A percentile compares a stretch with the other conserved stretches of the same genome.
These are phyloP conservation scores for Polyporus tsugae DNA, from an alignment of 1,284 basidiomycete species.

Conservation along the genomic window DNA sequence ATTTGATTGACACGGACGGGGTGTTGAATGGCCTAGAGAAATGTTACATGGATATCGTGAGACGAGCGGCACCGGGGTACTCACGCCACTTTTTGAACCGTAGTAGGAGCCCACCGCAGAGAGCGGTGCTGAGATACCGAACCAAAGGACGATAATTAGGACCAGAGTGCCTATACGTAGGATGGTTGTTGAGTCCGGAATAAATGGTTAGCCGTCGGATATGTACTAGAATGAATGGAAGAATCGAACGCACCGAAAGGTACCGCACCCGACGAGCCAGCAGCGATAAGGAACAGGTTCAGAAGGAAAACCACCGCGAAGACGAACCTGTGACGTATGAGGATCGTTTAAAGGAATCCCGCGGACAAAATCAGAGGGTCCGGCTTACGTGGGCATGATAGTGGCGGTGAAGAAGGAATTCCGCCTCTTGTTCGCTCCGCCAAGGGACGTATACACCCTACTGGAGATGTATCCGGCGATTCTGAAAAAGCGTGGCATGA, in stretches of 20 bases:
- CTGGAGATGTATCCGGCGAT: conserved; percentile 92
- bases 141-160: conserved; percentile 93
- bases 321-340: conserved; percentile 60
- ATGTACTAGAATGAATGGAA: conserved; percentile 11
- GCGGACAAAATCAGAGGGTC: conserved; percentile 10
- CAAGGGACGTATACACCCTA: conserved; percentile 84
- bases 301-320: conserved; percentile 87
- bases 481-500: conserved; percentile 46
- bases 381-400: conserved; percentile 82
- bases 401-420: conserved; percentile 91
- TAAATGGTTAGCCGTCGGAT: not conserved
- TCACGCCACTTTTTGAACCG: conserved; percentile 89
- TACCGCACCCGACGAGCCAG: conserved; percentile 93
- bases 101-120: conserved; percentile 79
- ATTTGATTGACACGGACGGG: conserved; percentile 94
- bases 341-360: conserved; percentile 10
- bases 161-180: conserved; percentile 78
- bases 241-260: conserved; percentile 76
- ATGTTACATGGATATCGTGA: not conserved
- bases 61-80: conserved; percentile 37
- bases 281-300: conserved; percentile 86
- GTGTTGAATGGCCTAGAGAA: conserved; percentile 67
- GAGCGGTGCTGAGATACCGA: conserved; percentile 91
- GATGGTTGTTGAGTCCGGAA: conserved; percentile 7
- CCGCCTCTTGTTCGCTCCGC: conserved; percentile 82